A percentile compares a stretch with the other conserved stretches of the same genome.
Conservation (phyloP, 2,329 filamentous ascomycete species). For the Hypoxylon sp. region DNA sequence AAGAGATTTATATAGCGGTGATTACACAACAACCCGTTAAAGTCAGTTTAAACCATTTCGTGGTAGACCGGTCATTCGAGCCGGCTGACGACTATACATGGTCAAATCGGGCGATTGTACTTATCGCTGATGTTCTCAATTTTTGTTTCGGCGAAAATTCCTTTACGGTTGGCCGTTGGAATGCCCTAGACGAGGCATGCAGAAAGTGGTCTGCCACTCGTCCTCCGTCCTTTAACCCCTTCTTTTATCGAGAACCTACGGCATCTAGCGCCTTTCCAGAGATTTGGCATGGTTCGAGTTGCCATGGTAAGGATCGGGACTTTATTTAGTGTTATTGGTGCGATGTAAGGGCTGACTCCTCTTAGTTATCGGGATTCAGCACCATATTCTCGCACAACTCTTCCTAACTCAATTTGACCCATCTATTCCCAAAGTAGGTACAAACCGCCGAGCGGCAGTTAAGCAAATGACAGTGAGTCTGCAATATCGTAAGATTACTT, state of each 20-base stretch:
- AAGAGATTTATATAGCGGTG: conserved; percentile 72
- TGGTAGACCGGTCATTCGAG: conserved; percentile 66
- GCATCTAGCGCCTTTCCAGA: conserved; percentile 67
- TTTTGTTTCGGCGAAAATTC: conserved; percentile 69
- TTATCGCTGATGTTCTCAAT: conserved; percentile 74
- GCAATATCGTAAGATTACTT: not conserved
- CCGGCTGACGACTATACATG: conserved; percentile 67
- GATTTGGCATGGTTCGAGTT: conserved; percentile 70
- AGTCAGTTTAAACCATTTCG: conserved; percentile 65
- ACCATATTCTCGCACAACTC: conserved; percentile 71
- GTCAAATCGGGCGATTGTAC: conserved; percentile 73
- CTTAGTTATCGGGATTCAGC: conserved; percentile 71
- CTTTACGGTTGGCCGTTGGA: conserved; percentile 58
- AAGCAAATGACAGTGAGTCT: conserved; percentile 59
- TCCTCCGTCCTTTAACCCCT: conserved; percentile 68
- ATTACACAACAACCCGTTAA: conserved; percentile 63
- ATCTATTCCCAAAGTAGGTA: conserved; percentile 65
- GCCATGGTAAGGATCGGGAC: conserved; percentile 61
- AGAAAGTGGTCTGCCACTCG: conserved; percentile 62
- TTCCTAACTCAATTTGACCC: conserved; percentile 71
- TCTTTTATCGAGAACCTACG: conserved; percentile 61
- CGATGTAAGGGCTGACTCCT: conserved; percentile 22
- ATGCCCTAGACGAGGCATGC: conserved; percentile 62
- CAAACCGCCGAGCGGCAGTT: conserved; percentile 55
- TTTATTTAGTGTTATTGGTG: not conserved